Conservation (phyloP, 208 protist genomes). For the Naegleria gruberi region DNA sequence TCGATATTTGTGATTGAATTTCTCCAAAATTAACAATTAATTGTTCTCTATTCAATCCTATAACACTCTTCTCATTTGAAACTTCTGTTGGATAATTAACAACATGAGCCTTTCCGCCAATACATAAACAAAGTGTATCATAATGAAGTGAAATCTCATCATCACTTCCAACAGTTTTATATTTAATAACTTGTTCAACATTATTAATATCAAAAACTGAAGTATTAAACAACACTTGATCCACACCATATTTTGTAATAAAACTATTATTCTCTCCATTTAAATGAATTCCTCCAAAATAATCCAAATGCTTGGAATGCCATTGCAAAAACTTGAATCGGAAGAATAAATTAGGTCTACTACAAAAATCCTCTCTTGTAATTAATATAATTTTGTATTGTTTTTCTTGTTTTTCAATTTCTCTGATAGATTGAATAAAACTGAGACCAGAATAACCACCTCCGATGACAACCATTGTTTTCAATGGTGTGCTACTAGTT, state of each 20-base stretch:
- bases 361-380: not conserved
- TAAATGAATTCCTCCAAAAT: not conserved
- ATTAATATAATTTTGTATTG: not conserved
- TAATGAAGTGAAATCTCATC: not conserved
- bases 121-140: not conserved
- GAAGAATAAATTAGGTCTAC: slow-evolving; percentile 19
- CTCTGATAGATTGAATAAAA: not conserved
- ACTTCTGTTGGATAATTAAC: not conserved
- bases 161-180: not conserved
- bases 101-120: not conserved
- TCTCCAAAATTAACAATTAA: not conserved
- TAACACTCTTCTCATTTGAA: too few species aligned
- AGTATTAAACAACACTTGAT: not conserved
- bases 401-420: not conserved
- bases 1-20: not conserved
- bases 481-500: not conserved
- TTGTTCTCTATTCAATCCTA: too few species aligned
- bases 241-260: not conserved
- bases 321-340: not conserved
- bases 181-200: not conserved
- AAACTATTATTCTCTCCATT: not conserved
- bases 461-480: not conserved
- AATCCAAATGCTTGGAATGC: not conserved
- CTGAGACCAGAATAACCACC: not conserved
- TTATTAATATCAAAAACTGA: not conserved